A percentile compares a stretch with the other conserved stretches of the same genome.
Conservation (phyloP, 345 rosid genomes). For the Cardamine chenopodiifolia region DNA sequence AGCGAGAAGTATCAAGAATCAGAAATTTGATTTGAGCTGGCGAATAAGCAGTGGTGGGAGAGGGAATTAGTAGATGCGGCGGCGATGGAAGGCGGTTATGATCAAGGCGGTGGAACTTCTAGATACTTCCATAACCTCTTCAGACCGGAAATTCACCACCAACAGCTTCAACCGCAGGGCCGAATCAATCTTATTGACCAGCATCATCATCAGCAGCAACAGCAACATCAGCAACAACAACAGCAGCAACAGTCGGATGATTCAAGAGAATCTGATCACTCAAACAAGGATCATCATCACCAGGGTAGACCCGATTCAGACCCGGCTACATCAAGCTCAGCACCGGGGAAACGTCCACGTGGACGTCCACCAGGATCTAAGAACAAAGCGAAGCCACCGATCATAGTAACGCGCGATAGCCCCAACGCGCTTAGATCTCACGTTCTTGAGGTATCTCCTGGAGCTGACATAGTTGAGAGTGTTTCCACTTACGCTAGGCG, state of each 20-base stretch:
- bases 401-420: conserved; percentile 69
- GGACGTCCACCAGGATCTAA: conserved; percentile 86
- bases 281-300: conserved; percentile 38
- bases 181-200: conserved; percentile 42
- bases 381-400: conserved; percentile 75
- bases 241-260: conserved; percentile 41
- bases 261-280: conserved; percentile 46
- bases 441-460: conserved; percentile 65
- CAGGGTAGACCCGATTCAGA: conserved; percentile 41
- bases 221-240: conserved; percentile 38
- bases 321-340: conserved; percentile 43
- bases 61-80: conserved; percentile 44
- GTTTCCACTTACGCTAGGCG: conserved; percentile 59
- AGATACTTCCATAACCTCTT: conserved; percentile 52
- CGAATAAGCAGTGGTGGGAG: conserved; percentile 58
- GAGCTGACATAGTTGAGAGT: conserved; percentile 68
- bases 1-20: conserved; percentile 29
- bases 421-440: conserved; percentile 82
- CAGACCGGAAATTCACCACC: conserved; percentile 52
- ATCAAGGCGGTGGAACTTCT: conserved; percentile 45
- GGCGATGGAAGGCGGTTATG: conserved; percentile 58
- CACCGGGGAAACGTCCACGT: conserved; percentile 62
- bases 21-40: conserved; percentile 43
- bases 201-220: conserved; percentile 22
- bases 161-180: conserved; percentile 49